A percentile compares a stretch with the other conserved stretches of the same genome.
These are phyloP conservation scores for Diaporthe vaccinii DNA, from an alignment of 2,329 filamentous ascomycete species.

Conservation along the genomic window DNA sequence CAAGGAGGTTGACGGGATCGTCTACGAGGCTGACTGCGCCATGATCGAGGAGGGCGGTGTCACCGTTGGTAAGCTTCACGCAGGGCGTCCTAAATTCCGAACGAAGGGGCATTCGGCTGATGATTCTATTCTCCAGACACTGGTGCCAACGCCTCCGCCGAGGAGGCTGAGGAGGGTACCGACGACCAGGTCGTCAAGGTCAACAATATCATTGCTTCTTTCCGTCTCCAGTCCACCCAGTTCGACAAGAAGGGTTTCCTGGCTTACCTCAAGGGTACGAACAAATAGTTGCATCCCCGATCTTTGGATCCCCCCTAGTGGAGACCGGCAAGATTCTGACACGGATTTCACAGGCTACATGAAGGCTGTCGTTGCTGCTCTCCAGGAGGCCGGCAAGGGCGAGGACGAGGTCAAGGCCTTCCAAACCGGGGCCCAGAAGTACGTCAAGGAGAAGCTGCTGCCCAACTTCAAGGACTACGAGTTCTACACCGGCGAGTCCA, in stretches of 20 bases:
- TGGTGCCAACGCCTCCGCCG: constrained; percentile 96
- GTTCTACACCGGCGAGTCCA: constrained; percentile 91
- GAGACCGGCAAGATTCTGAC: constrained; percentile 29
- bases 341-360: constrained; percentile 74
- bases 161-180: constrained; percentile 82
- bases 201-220: constrained; percentile 94
- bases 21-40: constrained; percentile 92
- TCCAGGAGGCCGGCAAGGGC: constrained; percentile 70
- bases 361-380: constrained; percentile 83
- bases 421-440: constrained; percentile 80
- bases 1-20: constrained; percentile 82
- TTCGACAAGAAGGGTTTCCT: constrained; percentile 94
- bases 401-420: constrained; percentile 81
- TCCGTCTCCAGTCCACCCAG: constrained; percentile 83
- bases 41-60: constrained; percentile 87
- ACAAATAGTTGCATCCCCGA: constrained; percentile 11
- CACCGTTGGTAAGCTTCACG: constrained; percentile 73
- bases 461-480: constrained; percentile 96
- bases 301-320: not conserved
- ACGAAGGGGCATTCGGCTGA: not conserved
- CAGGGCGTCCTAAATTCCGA: not conserved
- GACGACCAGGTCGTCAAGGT: constrained; percentile 81
- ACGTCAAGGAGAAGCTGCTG: constrained; percentile 85
- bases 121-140: constrained; percentile 69
- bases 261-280: constrained; percentile 84